phyloP scores from a whole-genome alignment of 495 filamentous ascomycete species.

The Hypoxylon trugodes region DNA sequence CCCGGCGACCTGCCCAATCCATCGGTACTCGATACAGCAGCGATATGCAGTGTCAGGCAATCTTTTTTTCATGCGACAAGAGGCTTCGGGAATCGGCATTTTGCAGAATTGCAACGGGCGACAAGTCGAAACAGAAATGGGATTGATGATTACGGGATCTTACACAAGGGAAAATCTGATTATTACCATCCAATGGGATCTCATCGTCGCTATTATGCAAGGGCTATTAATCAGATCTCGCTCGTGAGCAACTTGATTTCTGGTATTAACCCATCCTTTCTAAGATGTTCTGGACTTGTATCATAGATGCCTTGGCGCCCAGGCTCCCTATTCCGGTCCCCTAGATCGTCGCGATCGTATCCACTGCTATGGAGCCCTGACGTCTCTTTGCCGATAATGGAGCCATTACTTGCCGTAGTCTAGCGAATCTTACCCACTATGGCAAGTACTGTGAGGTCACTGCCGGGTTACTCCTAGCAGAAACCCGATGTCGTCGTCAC shows the following conservation, averaged over 20 bases:
- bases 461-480: not conserved
- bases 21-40: slow-evolving; percentile 36
- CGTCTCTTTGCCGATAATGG: slow-evolving; percentile 35
- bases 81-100: slow-evolving; percentile 32
- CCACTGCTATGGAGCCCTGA: slow-evolving; percentile 31
- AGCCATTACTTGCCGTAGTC: slow-evolving; percentile 14
- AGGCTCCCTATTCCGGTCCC: slow-evolving; percentile 27
- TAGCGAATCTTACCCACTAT: slow-evolving; percentile 1
- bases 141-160: slow-evolving; percentile 16
- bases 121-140: not conserved
- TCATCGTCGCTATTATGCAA: slow-evolving; percentile 7
- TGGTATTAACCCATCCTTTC: slow-evolving; percentile 10
- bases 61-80: not conserved
- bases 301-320: slow-evolving; percentile 20
- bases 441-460: slow-evolving; percentile 14
- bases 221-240: slow-evolving; percentile 21
- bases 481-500: slow-evolving; percentile 10
- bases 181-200: slow-evolving; percentile 19
- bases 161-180: slow-evolving; percentile 14
- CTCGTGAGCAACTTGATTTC: slow-evolving; percentile 6
- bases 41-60: slow-evolving; percentile 28
- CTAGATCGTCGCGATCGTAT: slow-evolving; percentile 33
- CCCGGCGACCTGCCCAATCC: slow-evolving; percentile 30
- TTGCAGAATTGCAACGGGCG: not conserved
- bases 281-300: slow-evolving; percentile 29